These are phyloP conservation scores for Reutealis trisperma DNA, from an alignment of 345 rosid species.

Conservation along the genomic window DNA sequence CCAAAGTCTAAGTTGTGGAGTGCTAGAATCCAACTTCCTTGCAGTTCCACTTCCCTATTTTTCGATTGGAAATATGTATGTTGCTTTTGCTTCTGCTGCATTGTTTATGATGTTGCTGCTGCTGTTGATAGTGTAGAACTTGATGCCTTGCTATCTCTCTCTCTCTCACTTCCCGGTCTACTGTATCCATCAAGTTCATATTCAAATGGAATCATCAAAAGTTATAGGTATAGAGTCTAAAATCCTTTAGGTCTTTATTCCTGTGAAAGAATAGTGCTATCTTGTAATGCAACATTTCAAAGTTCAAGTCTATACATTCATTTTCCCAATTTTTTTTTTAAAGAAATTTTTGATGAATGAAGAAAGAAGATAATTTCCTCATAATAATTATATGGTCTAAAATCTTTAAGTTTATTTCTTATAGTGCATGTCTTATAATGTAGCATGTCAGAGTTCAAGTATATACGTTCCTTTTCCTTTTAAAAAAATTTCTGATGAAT, in stretches of 20 bases:
- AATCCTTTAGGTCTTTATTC: background rate
- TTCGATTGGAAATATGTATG: background rate
- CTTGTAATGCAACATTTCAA: too few species aligned
- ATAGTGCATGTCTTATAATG: too few species aligned
- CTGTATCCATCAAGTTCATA: background rate
- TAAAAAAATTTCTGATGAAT: too few species aligned
- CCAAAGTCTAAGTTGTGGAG: background rate
- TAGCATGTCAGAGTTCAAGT: too few species aligned
- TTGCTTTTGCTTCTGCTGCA: background rate
- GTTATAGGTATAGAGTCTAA: background rate
- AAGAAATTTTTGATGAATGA: too few species aligned
- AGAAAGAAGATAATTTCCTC: too few species aligned
- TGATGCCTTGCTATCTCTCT: constrained; percentile 4
- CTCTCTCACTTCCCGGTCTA: constrained; percentile 13
- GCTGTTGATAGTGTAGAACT: background rate
- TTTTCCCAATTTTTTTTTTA: too few species aligned
- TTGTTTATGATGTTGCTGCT: background rate
- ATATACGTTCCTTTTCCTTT: too few species aligned
- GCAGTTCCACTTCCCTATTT: background rate
- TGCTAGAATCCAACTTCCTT: background rate
- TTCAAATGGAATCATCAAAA: background rate
- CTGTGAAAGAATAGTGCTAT: too few species aligned
- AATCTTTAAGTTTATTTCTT: too few species aligned
- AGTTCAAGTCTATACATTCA: too few species aligned
- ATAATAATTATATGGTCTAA: too few species aligned